Evolutionary conservation across 805 yeast genomes (phyloP), one percentile per base, ranked within the genome.

Genomic region (Cyberlindnera veronae): DNA sequence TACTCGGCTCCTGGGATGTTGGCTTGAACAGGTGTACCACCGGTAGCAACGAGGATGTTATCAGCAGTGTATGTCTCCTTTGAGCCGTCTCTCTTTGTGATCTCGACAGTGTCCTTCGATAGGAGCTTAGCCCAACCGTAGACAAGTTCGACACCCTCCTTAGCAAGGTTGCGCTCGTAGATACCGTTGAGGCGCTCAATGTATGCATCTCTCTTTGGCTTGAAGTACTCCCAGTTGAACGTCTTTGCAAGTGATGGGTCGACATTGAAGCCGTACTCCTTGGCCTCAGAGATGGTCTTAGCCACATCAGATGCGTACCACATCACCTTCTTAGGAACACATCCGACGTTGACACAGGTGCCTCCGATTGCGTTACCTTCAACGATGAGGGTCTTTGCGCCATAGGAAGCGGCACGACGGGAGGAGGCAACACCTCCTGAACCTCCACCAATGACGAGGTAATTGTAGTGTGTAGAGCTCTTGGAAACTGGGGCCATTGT

Each of bases 351-450:
- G 47, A 93, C 99, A 75, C 99, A 93, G 30, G 99, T 93, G 21
- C 99, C 99, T 44, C 99, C 99, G 66, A 93, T 74, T 49, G 72
- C 81, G 38, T 79, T 77, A 29, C 86, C 78, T 64, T 93, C 99
- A 39, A 93, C 72, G 16, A 93, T 58, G 38, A 90, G 69, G 2
- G 93, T 82, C 52, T 88, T 87, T 19, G 95, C 95, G 19, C 99
- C 99, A 54, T 90, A 79, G 23, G 79, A 74, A 27, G 98, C 96
- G 11, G 99, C 98, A 55, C 98, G 79, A 64, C 99, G 81, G 13
- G 97, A 95, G 16, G 95, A 81, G n/a, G 99, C 96, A 32, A 93
- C 97, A 52, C 99, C 99, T 34, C 98, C 99, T 27, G 96, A 88
- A 12, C 99, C 99, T 43, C 99, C 99, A 38, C 99, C 99, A 51